phyloP scores from a whole-genome alignment of 805 yeast genomes.

The Teunomyces barrocoloradensis region DNA sequence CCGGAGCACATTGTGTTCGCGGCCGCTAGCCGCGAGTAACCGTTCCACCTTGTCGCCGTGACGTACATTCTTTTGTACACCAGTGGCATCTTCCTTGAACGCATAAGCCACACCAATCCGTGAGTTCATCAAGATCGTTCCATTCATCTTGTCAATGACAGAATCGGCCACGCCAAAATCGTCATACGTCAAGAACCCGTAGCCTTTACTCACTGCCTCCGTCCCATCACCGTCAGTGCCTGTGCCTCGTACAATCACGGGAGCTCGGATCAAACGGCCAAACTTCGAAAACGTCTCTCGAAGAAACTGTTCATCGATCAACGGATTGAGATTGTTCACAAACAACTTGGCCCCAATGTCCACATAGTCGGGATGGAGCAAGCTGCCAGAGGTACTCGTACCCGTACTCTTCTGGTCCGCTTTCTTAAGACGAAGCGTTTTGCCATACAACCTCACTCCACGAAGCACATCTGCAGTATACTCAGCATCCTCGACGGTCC shows the following conservation, averaged over 20 bases:
- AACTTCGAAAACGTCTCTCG: slow-evolving; percentile 61
- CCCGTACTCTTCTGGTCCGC: slow-evolving; percentile 30
- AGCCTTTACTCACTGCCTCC: slow-evolving; percentile 45
- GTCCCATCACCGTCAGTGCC: slow-evolving; percentile 41
- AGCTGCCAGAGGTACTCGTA: slow-evolving; percentile 11
- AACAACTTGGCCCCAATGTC: slow-evolving; percentile 55
- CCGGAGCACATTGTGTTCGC: slow-evolving; percentile 30
- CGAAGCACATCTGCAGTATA: slow-evolving; percentile 62
- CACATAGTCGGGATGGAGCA: slow-evolving; percentile 10
- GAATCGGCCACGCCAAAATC: slow-evolving; percentile 66
- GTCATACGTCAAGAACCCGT: slow-evolving; percentile 64
- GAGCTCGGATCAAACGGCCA: slow-evolving; percentile 56
- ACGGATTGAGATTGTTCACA: slow-evolving; percentile 60
- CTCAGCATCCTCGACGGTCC: slow-evolving; percentile 57
- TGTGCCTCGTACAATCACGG: slow-evolving; percentile 48
- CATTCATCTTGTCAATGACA: slow-evolving; percentile 69
- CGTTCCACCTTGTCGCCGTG: slow-evolving; percentile 86
- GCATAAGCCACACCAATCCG: slow-evolving; percentile 67
- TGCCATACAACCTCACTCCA: slow-evolving; percentile 61
- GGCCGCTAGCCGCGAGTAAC: slow-evolving; percentile 62
- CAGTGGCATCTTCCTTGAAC: slow-evolving; percentile 51
- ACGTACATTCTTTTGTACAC: slow-evolving; percentile 42
- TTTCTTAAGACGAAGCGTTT: slow-evolving; percentile 56
- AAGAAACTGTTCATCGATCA: slow-evolving; percentile 60
- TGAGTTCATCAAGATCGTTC: slow-evolving; percentile 65